phyloP scores from a whole-genome alignment of 441 rosid species.

The Adansonia madagascariensis region DNA sequence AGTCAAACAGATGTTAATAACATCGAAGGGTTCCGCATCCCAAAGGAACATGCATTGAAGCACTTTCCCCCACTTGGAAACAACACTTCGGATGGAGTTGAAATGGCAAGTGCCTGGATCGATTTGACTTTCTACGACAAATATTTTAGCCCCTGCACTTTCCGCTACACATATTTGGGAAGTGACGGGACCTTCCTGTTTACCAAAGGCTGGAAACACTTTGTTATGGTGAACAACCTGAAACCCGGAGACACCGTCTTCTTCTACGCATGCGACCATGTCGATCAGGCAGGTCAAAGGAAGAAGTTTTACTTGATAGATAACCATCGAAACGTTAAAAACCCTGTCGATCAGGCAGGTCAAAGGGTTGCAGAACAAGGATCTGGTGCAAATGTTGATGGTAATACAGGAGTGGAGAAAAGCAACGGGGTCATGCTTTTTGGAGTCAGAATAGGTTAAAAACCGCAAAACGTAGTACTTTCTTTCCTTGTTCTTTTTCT shows the following conservation, averaged over 20 bases:
- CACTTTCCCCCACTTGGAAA: slow-evolving; percentile 26
- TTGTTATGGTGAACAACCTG: slow-evolving; percentile 35
- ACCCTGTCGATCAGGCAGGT: no score
- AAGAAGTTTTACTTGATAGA: slow-evolving; percentile 33
- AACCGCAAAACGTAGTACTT: neutral
- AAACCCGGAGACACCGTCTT: slow-evolving; percentile 29
- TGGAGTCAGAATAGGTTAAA: slow-evolving; percentile 12
- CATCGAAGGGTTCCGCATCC: slow-evolving; percentile 33
- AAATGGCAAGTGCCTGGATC: slow-evolving; percentile 5
- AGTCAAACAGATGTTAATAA: slow-evolving; percentile 29
- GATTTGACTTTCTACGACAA: slow-evolving; percentile 36
- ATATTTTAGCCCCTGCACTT: slow-evolving; percentile 34
- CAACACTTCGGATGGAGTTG: neutral
- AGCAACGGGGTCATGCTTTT: slow-evolving; percentile 15
- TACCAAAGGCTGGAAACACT: slow-evolving; percentile 37
- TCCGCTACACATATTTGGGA: slow-evolving; percentile 37
- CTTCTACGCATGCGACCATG: slow-evolving; percentile 31
- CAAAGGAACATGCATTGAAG: slow-evolving; percentile 28
- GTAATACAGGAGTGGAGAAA: neutral
- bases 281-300: slow-evolving; percentile 3
- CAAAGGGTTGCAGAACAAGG: neutral
- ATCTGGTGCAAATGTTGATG: slow-evolving; percentile 8
- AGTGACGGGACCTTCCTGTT: slow-evolving; percentile 34
- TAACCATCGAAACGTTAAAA: neutral
- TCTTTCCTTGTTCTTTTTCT: neutral